These are phyloP conservation scores for Physaria fendleri DNA, from an alignment of 345 rosid species.

Conservation along the genomic window DNA sequence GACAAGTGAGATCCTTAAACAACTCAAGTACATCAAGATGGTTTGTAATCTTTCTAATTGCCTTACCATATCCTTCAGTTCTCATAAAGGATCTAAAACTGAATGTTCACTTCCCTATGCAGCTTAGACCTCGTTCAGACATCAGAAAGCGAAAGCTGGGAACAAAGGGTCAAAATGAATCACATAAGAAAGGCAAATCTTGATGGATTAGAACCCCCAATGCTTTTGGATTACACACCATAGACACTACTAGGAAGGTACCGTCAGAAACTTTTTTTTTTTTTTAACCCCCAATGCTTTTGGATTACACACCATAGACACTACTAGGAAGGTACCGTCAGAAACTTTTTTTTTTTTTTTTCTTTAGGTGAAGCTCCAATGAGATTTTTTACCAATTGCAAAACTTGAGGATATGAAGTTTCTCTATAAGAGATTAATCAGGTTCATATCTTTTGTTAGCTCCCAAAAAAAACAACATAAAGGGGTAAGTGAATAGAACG, in stretches of 20 bases:
- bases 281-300: not conserved
- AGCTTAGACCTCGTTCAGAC: conserved; percentile 52
- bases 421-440: not conserved
- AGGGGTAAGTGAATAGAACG: conserved; percentile 11
- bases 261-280: not conserved
- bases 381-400: not conserved
- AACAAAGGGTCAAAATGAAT: conserved; percentile 1
- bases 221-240: not conserved
- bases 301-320: not conserved
- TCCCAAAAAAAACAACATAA: no score
- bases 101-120: conserved; percentile 22
- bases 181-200: conserved; percentile 7
- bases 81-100: not conserved
- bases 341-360: conserved; percentile 5
- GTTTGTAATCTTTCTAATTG: conserved; percentile 33
- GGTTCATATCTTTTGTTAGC: conserved; percentile 14
- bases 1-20: conserved; percentile 69
- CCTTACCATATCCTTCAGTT: not conserved
- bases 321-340: not conserved
- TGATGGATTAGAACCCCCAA: not conserved
- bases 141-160: conserved; percentile 36
- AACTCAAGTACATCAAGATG: conserved; percentile 63
- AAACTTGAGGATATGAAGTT: not conserved
- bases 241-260: not conserved
- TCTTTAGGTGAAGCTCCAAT: not conserved